phyloP scores from a whole-genome alignment of 2,329 filamentous ascomycete species.

The Penicillium sp. region DNA sequence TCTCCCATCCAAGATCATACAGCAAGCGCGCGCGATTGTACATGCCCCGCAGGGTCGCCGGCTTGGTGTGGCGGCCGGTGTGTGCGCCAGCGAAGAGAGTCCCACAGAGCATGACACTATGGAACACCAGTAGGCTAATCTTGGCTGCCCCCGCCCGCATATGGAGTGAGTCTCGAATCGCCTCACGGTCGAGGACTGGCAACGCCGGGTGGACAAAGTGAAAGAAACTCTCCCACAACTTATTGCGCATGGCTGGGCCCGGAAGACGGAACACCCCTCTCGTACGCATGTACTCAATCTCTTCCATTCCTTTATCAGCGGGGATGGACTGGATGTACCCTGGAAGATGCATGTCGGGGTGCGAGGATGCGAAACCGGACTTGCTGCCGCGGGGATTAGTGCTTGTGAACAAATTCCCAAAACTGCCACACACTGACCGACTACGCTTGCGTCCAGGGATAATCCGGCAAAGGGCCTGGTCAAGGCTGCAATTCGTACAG shows the following conservation, averaged over 20 bases:
- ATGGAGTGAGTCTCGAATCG: not conserved
- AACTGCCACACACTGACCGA: not conserved
- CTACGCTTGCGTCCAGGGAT: not conserved
- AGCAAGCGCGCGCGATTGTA: not conserved
- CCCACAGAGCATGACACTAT: not conserved
- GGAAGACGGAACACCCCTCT: too few species aligned
- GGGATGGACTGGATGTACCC: too few species aligned
- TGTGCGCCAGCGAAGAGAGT: not conserved
- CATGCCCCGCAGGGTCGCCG: not conserved
- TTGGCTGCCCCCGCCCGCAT: not conserved
- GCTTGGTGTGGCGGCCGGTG: not conserved
- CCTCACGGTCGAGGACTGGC: not conserved
- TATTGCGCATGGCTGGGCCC: too few species aligned
- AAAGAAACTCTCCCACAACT: too few species aligned
- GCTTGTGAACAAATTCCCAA: too few species aligned
- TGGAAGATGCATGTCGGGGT: not conserved
- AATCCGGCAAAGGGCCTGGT: not conserved
- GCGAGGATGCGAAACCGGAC: not conserved
- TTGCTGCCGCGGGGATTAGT: not conserved
- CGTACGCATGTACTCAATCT: too few species aligned
- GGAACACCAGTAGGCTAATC: not conserved
- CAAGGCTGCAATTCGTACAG: not conserved
- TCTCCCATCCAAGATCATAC: not conserved
- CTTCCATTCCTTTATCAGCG: too few species aligned
- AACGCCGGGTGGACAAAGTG: too few species aligned